These are phyloP conservation scores for Cytidiella melzeri DNA, from an alignment of 768 basidiomycete genomes.

Conservation along the genomic window DNA sequence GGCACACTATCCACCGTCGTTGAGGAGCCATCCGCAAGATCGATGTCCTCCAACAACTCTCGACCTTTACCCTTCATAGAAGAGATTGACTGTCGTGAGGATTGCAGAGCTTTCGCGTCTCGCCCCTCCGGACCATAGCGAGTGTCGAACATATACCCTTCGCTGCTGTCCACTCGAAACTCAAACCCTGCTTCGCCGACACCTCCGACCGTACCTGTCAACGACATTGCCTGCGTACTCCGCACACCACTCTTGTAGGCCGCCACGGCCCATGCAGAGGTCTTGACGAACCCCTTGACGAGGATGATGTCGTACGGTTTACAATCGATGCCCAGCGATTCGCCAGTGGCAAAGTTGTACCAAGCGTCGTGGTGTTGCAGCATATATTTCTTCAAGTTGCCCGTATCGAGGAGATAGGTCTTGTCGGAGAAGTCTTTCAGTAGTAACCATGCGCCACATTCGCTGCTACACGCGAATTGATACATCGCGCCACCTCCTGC, in stretches of 20 bases:
- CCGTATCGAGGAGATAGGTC: background rate
- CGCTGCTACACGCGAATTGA: background rate
- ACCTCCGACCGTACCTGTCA: background rate
- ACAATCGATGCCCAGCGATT: background rate
- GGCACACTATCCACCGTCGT: background rate
- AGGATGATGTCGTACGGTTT: constrained; percentile 8
- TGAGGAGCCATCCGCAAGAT: background rate
- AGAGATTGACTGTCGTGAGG: too few species aligned
- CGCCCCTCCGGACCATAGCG: too few species aligned
- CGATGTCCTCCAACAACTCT: background rate
- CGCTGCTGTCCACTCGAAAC: background rate
- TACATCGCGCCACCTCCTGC: background rate
- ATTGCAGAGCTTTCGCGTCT: too few species aligned
- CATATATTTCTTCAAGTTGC: constrained; percentile 11
- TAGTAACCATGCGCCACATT: background rate
- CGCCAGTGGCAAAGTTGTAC: constrained; percentile 12
- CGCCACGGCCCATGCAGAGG: constrained; percentile 9
- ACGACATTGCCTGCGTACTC: background rate
- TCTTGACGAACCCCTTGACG: constrained; percentile 8
- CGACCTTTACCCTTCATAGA: too few species aligned
- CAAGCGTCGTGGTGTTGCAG: constrained; percentile 12
- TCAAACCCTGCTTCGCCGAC: background rate
- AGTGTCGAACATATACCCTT: too few species aligned
- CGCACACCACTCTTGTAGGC: constrained; percentile 1
- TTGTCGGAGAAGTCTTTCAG: background rate